phyloP scores from a whole-genome alignment of 805 yeast species.

The Wickerhamomyces chaumierensis region DNA sequence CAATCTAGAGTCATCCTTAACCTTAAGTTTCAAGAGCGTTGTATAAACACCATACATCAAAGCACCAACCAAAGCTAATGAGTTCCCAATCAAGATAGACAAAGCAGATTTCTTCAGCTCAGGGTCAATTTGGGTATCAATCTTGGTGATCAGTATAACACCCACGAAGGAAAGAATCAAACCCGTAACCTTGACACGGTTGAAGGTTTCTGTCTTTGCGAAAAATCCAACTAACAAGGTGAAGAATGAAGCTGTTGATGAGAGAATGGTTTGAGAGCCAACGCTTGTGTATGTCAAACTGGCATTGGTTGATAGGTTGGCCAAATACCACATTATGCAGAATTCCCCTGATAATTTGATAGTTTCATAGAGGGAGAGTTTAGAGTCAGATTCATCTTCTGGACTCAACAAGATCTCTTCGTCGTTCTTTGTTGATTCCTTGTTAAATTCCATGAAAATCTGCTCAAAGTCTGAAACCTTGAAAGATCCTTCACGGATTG shows the following conservation, averaged over 20 bases:
- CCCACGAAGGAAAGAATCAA: constrained; percentile 67
- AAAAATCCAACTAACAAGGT: constrained; percentile 74
- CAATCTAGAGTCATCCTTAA: constrained; percentile 61
- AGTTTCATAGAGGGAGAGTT: constrained; percentile 48
- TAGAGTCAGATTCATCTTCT: constrained; percentile 9
- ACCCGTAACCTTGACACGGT: constrained; percentile 54
- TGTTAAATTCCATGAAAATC: constrained; percentile 7
- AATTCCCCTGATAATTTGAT: constrained; percentile 68
- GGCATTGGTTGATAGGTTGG: constrained; percentile 83
- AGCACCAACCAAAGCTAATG: constrained; percentile 76
- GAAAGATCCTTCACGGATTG: constrained; percentile 18
- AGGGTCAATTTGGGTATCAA: constrained; percentile 30
- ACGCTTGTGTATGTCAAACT: constrained; percentile 83
- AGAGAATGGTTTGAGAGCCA: constrained; percentile 85
- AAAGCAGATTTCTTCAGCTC: constrained; percentile 15
- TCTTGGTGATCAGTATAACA: constrained; percentile 64
- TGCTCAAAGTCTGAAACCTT: constrained; percentile 17
- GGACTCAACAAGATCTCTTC: constrained; percentile 18
- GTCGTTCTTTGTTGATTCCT: constrained; percentile 9
- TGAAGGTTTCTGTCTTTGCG: constrained; percentile 60
- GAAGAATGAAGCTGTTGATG: constrained; percentile 89
- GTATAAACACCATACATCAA: constrained; percentile 87
- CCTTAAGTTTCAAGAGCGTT: constrained; percentile 63
- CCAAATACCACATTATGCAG: constrained; percentile 80
- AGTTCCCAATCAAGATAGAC: constrained; percentile 52